phyloP scores from a whole-genome alignment of 805 yeast genomes.

The Ogataea chonburiensis region DNA sequence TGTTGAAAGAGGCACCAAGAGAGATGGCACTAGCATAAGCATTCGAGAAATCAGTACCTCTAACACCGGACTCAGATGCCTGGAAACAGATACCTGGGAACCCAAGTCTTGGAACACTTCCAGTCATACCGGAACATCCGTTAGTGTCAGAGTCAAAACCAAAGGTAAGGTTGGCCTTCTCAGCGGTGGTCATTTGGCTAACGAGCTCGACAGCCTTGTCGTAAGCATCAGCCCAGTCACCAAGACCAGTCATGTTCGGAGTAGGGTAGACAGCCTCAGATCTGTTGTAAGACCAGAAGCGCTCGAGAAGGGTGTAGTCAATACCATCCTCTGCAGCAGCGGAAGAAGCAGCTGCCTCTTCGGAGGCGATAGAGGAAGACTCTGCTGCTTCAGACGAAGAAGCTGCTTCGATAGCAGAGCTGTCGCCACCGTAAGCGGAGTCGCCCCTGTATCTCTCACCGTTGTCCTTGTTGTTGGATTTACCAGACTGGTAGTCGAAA shows the following conservation, averaged over 20 bases:
- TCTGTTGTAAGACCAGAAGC: slow-evolving; percentile 19
- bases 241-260: slow-evolving; percentile 16
- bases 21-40: slow-evolving; percentile 60
- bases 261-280: slow-evolving; percentile 23
- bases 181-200: slow-evolving; percentile 53
- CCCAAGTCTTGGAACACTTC: slow-evolving; percentile 60
- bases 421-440: no score
- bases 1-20: slow-evolving; percentile 57
- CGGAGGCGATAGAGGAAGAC: no score
- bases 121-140: slow-evolving; percentile 49
- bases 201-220: slow-evolving; percentile 55
- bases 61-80: slow-evolving; percentile 62
- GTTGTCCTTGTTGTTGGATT: no score
- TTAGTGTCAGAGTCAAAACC: slow-evolving; percentile 32
- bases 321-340: no score
- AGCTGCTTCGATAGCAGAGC: no score
- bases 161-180: slow-evolving; percentile 61
- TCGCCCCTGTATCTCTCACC: no score
- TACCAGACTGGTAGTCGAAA: no score
- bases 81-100: slow-evolving; percentile 53
- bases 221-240: slow-evolving; percentile 57
- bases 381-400: no score
- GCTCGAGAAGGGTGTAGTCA: no score
- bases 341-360: no score
- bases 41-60: slow-evolving; percentile 55